Conservation (phyloP, 2,329 filamentous ascomycete genomes). For the Xylaria arbuscula region DNA sequence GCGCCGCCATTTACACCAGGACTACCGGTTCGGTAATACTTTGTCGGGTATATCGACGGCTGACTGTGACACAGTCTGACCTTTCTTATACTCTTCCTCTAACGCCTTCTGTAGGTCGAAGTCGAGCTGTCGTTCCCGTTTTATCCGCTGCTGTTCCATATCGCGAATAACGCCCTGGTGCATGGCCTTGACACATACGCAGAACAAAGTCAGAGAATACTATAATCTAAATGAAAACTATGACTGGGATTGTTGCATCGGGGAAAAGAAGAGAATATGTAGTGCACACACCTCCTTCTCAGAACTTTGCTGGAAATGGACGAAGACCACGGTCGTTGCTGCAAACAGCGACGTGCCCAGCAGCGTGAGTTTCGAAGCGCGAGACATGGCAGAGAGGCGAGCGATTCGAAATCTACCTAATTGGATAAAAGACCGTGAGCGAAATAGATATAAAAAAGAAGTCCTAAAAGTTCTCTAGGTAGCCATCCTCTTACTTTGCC, state of each 20-base stretch:
- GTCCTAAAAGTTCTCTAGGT: slow-evolving; percentile 9
- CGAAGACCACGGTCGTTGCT: slow-evolving; percentile 80
- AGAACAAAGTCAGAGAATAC: slow-evolving; percentile 23
- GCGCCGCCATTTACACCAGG: too few relatives aligned
- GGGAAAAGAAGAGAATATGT: not conserved
- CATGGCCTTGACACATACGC: slow-evolving; percentile 76
- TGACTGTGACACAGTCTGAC: slow-evolving; percentile 74
- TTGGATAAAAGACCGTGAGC: not conserved
- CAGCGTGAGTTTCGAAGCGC: slow-evolving; percentile 87
- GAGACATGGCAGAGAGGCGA: slow-evolving; percentile 74
- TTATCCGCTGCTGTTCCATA: slow-evolving; percentile 91
- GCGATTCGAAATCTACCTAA: not conserved
- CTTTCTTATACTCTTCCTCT: slow-evolving; percentile 89
- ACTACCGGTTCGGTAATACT: slow-evolving; percentile 42
- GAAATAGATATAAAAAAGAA: not conserved
- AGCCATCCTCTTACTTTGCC: slow-evolving; percentile 16
- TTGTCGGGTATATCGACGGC: slow-evolving; percentile 38
- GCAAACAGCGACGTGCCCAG: slow-evolving; percentile 81
- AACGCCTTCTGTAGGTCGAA: slow-evolving; percentile 91
- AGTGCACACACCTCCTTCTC: slow-evolving; percentile 76
- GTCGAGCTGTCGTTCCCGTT: slow-evolving; percentile 89
- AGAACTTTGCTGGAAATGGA: slow-evolving; percentile 87
- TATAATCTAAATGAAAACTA: slow-evolving; percentile 20
- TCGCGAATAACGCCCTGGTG: slow-evolving; percentile 94
- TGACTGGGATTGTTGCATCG: not conserved